phyloP scores from a whole-genome alignment of 2,329 filamentous ascomycete genomes.

The Monilinia vaccinii-corymbosi region DNA sequence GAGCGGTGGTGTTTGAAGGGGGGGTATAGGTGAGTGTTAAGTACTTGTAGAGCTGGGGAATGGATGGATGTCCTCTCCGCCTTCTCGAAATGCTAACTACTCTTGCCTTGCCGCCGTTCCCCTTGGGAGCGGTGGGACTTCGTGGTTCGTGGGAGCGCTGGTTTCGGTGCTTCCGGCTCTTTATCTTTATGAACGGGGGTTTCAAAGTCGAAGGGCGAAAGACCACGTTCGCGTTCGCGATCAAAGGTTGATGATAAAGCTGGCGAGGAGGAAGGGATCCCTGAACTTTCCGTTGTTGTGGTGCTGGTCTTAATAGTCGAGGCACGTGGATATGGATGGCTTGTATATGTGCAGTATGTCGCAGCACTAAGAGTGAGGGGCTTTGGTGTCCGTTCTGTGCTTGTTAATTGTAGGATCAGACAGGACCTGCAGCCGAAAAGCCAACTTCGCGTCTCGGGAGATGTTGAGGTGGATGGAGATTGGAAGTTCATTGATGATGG shows the following conservation, averaged over 20 bases:
- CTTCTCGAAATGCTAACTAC: not conserved
- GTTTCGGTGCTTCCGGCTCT: not conserved
- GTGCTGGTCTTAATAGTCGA: not conserved
- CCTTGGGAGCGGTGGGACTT: not conserved
- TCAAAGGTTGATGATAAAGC: not conserved
- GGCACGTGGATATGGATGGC: not conserved
- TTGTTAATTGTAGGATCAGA: not conserved
- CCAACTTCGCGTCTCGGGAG: not conserved
- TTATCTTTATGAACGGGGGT: not conserved
- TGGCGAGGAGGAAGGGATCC: not conserved
- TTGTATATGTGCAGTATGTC: too few species aligned
- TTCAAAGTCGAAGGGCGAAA: not conserved
- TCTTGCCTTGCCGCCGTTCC: not conserved
- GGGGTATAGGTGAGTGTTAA: too few species aligned
- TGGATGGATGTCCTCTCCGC: too few species aligned
- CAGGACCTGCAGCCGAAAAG: not conserved
- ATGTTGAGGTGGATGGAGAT: too few species aligned
- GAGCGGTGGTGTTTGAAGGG: too few species aligned
- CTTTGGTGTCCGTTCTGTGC: not conserved
- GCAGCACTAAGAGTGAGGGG: not conserved
- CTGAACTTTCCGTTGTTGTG: not conserved
- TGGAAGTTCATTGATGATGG: not conserved
- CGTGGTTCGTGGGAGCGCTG: not conserved
- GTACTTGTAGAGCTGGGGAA: too few species aligned
- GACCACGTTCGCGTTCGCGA: not conserved